Base-by-base conservation (phyloP, 1,139 yeast species). In the Hansenula lynferdii region DNA sequence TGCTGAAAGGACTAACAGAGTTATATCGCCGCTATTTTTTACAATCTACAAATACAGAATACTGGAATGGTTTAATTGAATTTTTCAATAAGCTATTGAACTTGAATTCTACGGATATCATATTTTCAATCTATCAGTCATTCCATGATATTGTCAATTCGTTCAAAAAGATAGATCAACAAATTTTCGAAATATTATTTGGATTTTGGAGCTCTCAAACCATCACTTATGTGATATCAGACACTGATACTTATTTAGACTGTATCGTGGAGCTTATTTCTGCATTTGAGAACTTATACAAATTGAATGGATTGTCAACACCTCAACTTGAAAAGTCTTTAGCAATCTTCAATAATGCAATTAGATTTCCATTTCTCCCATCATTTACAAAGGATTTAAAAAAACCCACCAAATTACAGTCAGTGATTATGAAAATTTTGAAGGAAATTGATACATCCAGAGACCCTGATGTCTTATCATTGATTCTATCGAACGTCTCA, bases 341-440 rank as follows among this genome's bases (percentile, higher is more conserved):
- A 32, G 57, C 60, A 17, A 61, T 72, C 9, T 69, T 83, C 46
- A 78, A 75, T 49, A 68, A 77, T 22, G 76, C 85, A 42, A 75
- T 82, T 2, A 65, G 84, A 40, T 84, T 80, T 54, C 92, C 94
- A 0, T 68, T 82, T 11, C 61, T 83, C 20, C 79, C 83, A 6
- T 70, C 66, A 15, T 64, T 62, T 39, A 57, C 59, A 2, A 50
- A 56, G 8, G 89, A 82, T 52, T 62, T 64, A 26, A 44, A 44
- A 7, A 66, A 61, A 37, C 80, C 82, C 4, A 75, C 87, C 0
- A 61, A 64, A 15, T 60, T 83, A 26, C 92, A 84, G 51, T 47
- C 53, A 2, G 59, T 75, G 0, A 74, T 82, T 0, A 53, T 81
- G 20, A 61, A 62, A 2, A 73, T 72, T 35, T 50, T 81, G 27